Evolutionary conservation across 1,284 basidiomycete genomes (phyloP), one percentile per base, ranked within the genome.

Genomic region (Moesziomyces globuligerus): DNA sequence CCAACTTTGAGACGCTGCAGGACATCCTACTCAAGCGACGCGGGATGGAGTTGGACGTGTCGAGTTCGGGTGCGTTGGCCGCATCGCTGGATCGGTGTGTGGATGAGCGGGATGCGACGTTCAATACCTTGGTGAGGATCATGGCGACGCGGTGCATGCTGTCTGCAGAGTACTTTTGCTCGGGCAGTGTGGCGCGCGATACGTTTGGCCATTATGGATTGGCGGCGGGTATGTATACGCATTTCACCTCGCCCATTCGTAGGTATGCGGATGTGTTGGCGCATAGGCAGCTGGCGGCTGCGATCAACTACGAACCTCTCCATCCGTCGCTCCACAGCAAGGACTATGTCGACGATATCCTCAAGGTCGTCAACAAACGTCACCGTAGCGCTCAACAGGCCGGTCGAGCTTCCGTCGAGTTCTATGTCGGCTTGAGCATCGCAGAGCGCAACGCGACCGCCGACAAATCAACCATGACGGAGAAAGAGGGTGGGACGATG

Each of bases 131-230:
- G 13, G 94, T 98, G 43, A 89, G 96, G 41, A 98, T 99, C 83
- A 98, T 99, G 94, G 94, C 96, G 2, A 98, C 96, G 1, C 87
- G 96, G 18, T 98, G 96, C 83, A 98, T 99, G 96, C 86, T 98
- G 18, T 90, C 94, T 0, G 96, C 96, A 25, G 96, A 98, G 83
- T 98, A 99, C 83, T 98, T 98, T 84, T 94, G 92, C 81, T 91
- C 94, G 0, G 96, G 96, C 9, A 93, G 91, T 73, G 93, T 98
- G 4, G 89, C 90, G 0, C 88, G 90, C 58, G 94, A 97, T 75
- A 90, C 92, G 0, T 99, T 97, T 81, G 90, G 91, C 1, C 96
- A 98, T 84, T 98, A 99, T 81, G 96, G 96, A 52, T 87, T 99
- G 18, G 96, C 96, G 0, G 94, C 89, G 75, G 88, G 90, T 0